These are phyloP conservation scores for Boletus rubescentipes DNA, from an alignment of 768 basidiomycete genomes.

Conservation along the genomic window DNA sequence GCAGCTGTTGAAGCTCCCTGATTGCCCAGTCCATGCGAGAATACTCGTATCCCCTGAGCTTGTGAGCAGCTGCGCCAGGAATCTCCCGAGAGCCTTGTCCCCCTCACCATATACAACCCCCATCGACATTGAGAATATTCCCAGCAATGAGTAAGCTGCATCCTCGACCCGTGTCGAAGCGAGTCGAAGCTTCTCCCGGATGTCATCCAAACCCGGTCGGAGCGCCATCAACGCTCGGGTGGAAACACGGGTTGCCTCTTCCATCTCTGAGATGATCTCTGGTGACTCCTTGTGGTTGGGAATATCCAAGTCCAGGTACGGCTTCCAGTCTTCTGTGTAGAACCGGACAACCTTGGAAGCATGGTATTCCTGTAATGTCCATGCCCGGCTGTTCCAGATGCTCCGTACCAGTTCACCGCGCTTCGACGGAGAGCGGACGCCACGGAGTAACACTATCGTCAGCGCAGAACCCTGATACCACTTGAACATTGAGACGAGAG, in stretches of 20 bases:
- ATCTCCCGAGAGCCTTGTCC: not conserved
- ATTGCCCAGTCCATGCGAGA: not conserved
- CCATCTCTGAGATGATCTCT: conserved; percentile 1
- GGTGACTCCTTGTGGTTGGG: conserved; percentile 1
- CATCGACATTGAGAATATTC: not conserved
- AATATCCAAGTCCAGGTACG: not conserved
- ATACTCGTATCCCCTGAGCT: not conserved
- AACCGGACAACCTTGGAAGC: not conserved
- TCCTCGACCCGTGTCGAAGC: not conserved
- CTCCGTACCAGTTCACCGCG: not conserved
- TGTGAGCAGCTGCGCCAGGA: not conserved
- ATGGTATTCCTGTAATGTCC: not conserved
- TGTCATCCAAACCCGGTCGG: not conserved
- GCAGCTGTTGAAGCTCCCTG: not conserved
- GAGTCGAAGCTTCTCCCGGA: not conserved
- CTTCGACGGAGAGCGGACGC: not conserved
- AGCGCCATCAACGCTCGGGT: not conserved
- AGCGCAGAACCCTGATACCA: not conserved
- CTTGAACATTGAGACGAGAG: not conserved
- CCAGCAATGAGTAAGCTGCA: not conserved
- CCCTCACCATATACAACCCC: not conserved
- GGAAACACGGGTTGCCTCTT: not conserved
- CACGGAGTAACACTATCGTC: not conserved
- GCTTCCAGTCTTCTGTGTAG: not conserved
- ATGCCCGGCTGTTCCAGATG: not conserved